Percentiles rank a stretch among this genome's conserved stretches.
Evolutionary conservation across 805 yeast species (phyloP).

Genomic region (Priceomyces fermenticarens): DNA sequence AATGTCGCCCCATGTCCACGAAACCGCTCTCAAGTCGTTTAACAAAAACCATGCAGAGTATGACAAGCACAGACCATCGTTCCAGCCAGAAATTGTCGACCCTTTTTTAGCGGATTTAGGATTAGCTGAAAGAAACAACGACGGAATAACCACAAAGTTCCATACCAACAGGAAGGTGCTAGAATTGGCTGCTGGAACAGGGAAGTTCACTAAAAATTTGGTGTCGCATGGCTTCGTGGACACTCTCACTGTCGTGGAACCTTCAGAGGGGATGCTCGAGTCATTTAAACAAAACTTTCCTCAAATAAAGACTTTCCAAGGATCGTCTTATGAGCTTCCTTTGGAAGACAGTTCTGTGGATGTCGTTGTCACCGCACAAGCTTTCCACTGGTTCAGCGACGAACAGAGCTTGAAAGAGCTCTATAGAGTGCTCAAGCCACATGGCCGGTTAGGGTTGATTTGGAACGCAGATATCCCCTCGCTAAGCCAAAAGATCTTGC

Average conservation of each 20-base stretch:
- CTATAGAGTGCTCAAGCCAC: slow-evolving; percentile 44
- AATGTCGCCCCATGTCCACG: slow-evolving; percentile 8
- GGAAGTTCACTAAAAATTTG: slow-evolving; percentile 54
- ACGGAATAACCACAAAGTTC: neutral
- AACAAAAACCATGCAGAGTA: slow-evolving; percentile 50
- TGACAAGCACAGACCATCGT: slow-evolving; percentile 52
- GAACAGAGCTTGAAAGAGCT: slow-evolving; percentile 46
- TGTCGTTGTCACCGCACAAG: slow-evolving; percentile 56
- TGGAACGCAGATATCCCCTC: slow-evolving; percentile 54
- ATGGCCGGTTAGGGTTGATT: slow-evolving; percentile 50
- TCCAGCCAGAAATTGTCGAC: slow-evolving; percentile 39
- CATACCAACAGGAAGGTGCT: slow-evolving; percentile 22
- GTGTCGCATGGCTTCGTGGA: slow-evolving; percentile 35
- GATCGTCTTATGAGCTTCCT: slow-evolving; percentile 47
- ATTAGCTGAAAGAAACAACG: slow-evolving; percentile 11
- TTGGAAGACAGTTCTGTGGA: slow-evolving; percentile 43
- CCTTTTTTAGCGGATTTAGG: slow-evolving; percentile 37
- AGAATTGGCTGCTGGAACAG: slow-evolving; percentile 64
- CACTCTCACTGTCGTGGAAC: slow-evolving; percentile 48
- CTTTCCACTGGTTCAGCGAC: slow-evolving; percentile 67
- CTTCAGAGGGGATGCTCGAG: slow-evolving; percentile 55
- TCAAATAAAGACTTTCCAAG: slow-evolving; percentile 28
- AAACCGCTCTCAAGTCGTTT: slow-evolving; percentile 47
- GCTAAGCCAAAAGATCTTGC: slow-evolving; percentile 7
- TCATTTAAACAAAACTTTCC: slow-evolving; percentile 49